Evolutionary conservation across 768 basidiomycete species (phyloP), one percentile per base, ranked within the genome.

Genomic region (Calocybe gangraenosa): DNA sequence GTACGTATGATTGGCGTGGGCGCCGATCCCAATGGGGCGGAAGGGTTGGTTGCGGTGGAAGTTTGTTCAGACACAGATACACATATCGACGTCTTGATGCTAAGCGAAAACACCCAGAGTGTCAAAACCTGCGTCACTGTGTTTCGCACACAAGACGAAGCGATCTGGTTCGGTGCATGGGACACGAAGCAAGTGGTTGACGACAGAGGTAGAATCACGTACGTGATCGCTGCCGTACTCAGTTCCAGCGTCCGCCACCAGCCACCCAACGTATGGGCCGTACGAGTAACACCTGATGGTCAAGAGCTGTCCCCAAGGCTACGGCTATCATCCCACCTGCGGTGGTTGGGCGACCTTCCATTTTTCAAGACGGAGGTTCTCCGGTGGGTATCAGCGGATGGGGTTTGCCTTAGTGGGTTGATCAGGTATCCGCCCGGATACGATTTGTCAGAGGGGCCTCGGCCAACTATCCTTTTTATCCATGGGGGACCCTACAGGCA

Each of bases 21-120:
- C 17, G 54, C 47, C 15, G 52, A 55, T 36, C 25, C 25, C 6
- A 28, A 11, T 11, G 25, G 5, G 25, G 11, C 5, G 6, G 25
- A 28, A 11, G 11, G 25, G 25, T 6, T 28, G 25, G 53, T 67
- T 22, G 55, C 59, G 1, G 56, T 68, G 34, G 63, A 70, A 49
- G 70, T 73, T 18, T 74, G 71, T 65, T 64, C 51, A 31, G 59
- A 75, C 21, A 66, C 70, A 47, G 62, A 65, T 38, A 70, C 69
- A 0, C 65, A 69, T 42, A 65, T 71, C 15, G 63, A 61, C 22
- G 56, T 62, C 13, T 57, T 65, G 7, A 54, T 65, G 14, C 56
- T 59, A 19, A 49, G 54, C 10, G 38, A 46, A 2, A 44, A 47
- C 3, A 50, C 36, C 0, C 47, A 42, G 9, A 28, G 46, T 21